Conservation (phyloP, 257 asterid genomes). For the Echium plantagineum region DNA sequence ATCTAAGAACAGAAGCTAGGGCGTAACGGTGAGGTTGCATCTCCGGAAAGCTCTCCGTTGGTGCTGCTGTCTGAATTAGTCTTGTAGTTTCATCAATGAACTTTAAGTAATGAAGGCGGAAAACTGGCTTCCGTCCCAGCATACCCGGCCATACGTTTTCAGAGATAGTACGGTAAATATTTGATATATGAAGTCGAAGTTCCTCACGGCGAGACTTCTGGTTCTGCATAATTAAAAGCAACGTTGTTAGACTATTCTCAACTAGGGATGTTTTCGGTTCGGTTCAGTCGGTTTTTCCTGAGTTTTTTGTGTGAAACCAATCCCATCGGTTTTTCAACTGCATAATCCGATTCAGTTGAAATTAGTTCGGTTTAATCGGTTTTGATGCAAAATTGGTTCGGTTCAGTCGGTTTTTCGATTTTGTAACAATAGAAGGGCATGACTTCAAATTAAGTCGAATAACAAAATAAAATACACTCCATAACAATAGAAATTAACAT, state of each 20-base stretch:
- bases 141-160: constrained; percentile 98
- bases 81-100: constrained; percentile 87
- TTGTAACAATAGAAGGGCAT: no score
- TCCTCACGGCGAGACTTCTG: constrained; percentile 98
- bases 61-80: constrained; percentile 60
- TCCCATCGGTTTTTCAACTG: no score
- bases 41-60: constrained; percentile 80
- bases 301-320: no score
- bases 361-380: no score
- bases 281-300: no score
- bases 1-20: constrained; percentile 89
- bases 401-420: no score
- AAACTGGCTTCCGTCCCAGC: constrained; percentile 87
- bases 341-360: no score
- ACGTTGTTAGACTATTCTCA: not conserved
- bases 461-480: no score
- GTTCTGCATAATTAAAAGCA: constrained; percentile 31
- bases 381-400: no score
- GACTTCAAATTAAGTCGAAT: no score
- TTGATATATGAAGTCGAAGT: constrained; percentile 76
- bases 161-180: constrained; percentile 82
- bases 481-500: no score
- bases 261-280: no score
- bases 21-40: constrained; percentile 90
- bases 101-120: constrained; percentile 93